A percentile compares a stretch with the other conserved stretches of the same genome.
Evolutionary conservation across 192 early-diverging fungal species (phyloP).

Genomic region (Coemansia erecta): DNA sequence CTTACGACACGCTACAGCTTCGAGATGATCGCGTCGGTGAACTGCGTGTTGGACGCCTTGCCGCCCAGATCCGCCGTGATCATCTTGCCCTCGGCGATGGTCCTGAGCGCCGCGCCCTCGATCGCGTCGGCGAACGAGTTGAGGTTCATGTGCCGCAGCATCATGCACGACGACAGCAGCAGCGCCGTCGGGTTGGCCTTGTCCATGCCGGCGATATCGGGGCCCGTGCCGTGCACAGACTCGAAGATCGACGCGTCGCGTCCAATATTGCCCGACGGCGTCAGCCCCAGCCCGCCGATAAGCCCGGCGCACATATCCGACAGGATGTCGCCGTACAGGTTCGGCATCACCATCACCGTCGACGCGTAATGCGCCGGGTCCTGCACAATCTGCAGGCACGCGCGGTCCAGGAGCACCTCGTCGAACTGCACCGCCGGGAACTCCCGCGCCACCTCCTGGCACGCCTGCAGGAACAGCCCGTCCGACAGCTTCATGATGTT

Average conservation of each 20-base stretch:
- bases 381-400: slow-evolving; percentile 93
- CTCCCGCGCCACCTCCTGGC: slow-evolving; percentile 85
- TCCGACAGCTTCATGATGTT: slow-evolving; percentile 96
- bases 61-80: slow-evolving; percentile 94
- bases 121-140: slow-evolving; percentile 76
- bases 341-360: slow-evolving; percentile 99
- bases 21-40: slow-evolving; percentile 83
- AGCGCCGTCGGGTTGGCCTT: slow-evolving; percentile 95
- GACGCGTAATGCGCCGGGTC: slow-evolving; percentile 85
- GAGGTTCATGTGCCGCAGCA: slow-evolving; percentile 96
- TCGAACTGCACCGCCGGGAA: slow-evolving; percentile 92
- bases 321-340: slow-evolving; percentile 99
- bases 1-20: too few relatives aligned
- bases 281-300: slow-evolving; percentile 97
- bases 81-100: slow-evolving; percentile 88
- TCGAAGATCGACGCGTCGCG: slow-evolving; percentile 98
- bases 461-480: slow-evolving; percentile 93
- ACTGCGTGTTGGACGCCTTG: slow-evolving; percentile 73
- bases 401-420: slow-evolving; percentile 90
- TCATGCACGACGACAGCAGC: slow-evolving; percentile 93
- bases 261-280: slow-evolving; percentile 98
- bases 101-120: slow-evolving; percentile 87
- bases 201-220: slow-evolving; percentile 97
- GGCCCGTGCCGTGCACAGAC: slow-evolving; percentile 91
- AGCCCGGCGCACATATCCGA: slow-evolving; percentile 97